These are phyloP conservation scores for Capronia epimyces DNA, from an alignment of 2,329 filamentous ascomycete genomes.

Conservation along the genomic window DNA sequence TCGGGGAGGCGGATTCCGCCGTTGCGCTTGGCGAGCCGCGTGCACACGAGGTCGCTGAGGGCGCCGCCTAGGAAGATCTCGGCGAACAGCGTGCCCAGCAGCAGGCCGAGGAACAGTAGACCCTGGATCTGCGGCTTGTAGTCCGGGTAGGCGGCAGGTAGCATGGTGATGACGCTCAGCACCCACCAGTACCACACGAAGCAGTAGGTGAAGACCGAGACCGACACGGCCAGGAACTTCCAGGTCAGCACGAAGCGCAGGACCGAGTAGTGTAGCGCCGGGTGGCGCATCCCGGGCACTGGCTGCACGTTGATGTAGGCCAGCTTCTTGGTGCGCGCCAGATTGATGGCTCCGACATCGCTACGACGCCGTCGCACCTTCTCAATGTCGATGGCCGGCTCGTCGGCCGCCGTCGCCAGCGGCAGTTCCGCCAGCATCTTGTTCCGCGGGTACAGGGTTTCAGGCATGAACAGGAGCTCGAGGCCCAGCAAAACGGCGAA, in stretches of 20 bases:
- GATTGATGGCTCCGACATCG: neutral
- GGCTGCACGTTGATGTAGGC: conserved; percentile 9
- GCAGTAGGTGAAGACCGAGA: conserved; percentile 47
- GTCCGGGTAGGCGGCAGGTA: conserved; percentile 49
- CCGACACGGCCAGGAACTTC: conserved; percentile 42
- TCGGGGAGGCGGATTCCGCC: conserved; percentile 44
- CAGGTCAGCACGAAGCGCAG: conserved; percentile 46
- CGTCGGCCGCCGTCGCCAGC: conserved; percentile 5
- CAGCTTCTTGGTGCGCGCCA: conserved; percentile 12
- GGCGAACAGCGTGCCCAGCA: conserved; percentile 49
- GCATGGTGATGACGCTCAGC: conserved; percentile 49
- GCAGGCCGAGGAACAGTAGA: conserved; percentile 50
- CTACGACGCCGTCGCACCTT: conserved; percentile 28
- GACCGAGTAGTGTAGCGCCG: conserved; percentile 45
- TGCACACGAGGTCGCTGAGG: conserved; percentile 50
- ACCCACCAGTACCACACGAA: conserved; percentile 57
- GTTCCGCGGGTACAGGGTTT: conserved; percentile 53
- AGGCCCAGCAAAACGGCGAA: conserved; percentile 46
- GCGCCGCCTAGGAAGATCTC: conserved; percentile 50
- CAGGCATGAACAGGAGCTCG: conserved; percentile 49
- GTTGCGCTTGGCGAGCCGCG: conserved; percentile 43
- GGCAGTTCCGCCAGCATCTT: conserved; percentile 43
- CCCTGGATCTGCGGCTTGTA: conserved; percentile 49
- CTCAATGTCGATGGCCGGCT: conserved; percentile 29
- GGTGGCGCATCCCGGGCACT: conserved; percentile 47